Percentiles rank a stretch among this genome's conserved stretches.
phyloP scores from a whole-genome alignment of 768 basidiomycete genomes.

The Pluteus cervinus region DNA sequence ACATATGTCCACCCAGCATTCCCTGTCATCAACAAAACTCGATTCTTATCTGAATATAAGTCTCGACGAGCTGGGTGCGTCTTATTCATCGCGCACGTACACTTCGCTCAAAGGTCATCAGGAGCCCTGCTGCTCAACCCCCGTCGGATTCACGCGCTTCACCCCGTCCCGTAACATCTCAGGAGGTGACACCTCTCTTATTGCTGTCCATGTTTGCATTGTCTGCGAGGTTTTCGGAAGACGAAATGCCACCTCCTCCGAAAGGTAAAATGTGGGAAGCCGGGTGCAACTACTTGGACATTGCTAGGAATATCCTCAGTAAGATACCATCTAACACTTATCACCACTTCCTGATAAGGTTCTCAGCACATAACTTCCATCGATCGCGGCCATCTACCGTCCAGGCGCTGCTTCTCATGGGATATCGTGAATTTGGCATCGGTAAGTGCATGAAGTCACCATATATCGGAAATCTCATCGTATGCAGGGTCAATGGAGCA shows the following conservation, averaged over 20 bases:
- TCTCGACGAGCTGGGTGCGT: no score
- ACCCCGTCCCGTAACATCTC: constrained; percentile 48
- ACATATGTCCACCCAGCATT: constrained; percentile 79
- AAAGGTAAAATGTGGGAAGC: constrained; percentile 66
- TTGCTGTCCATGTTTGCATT: constrained; percentile 80
- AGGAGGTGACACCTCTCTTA: constrained; percentile 61
- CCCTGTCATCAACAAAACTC: constrained; percentile 70
- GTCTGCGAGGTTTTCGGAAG: constrained; percentile 64
- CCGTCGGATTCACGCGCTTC: constrained; percentile 27
- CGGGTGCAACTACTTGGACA: constrained; percentile 56
- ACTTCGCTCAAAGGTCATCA: no score
- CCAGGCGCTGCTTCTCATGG: constrained; percentile 74
- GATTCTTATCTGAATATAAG: constrained; percentile 62
- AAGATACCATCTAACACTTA: constrained; percentile 12
- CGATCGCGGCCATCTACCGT: constrained; percentile 69
- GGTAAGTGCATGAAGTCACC: no score
- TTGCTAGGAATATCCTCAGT: constrained; percentile 63
- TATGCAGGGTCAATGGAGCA: constrained; percentile 63
- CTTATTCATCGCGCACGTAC: no score
- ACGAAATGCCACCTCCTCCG: constrained; percentile 37
- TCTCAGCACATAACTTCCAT: constrained; percentile 56
- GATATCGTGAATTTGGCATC: constrained; percentile 82
- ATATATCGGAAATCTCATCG: constrained; percentile 3
- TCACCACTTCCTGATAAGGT: constrained; percentile 4
- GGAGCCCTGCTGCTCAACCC: no score